Base-by-base conservation (phyloP, 176 grass and related monocot species). In the Raddia guianensis region DNA sequence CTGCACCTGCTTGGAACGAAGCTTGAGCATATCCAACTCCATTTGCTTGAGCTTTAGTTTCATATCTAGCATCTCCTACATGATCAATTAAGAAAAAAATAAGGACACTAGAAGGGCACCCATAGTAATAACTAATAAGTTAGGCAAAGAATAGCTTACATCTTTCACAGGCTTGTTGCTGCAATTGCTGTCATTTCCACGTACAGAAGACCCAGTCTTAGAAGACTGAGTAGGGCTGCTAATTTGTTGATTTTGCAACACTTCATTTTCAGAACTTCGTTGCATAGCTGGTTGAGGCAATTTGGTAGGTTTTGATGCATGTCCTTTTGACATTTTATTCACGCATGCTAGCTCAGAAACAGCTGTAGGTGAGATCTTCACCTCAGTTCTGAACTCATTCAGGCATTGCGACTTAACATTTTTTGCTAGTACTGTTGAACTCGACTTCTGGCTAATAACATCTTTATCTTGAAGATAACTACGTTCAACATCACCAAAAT, bases 11-110 rank as follows among this genome's bases (percentile, higher is more conserved):
- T 86, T 85, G 11, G 87, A 90, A 12, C 82, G 87, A 73, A 93
- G 82, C 87, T 83, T 90, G 79, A 90, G 78, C 74, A 90, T 63
- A 66, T 93, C 51, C 45, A 82, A 57, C 82, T 90, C 87, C 72
- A 87, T 54, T 85, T 93, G 81, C 45, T 81, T 89, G 66, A 93
- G 74, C 70, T 88, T 93, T 87, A 87, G 79, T 63, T 88, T 93
- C 70, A 93, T 27, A 75, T 90, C 69, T 73, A 87, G 32, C 59
- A 93, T 76, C 79, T 93, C 91, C 91, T 93, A 82, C 74, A 90
- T 85, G 44, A 79, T 56, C 37, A 66, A 54, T 72, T 66, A 56
- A 64, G 66, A 66, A 40, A 52, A 77, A 51, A 1, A 54, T 40
- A 49, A 46, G 50, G 55, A 37, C 3, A 42, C 43, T 63, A 68